These are phyloP conservation scores for Astrothelium macrocarpum DNA, from an alignment of 495 filamentous ascomycete genomes.

Conservation along the genomic window DNA sequence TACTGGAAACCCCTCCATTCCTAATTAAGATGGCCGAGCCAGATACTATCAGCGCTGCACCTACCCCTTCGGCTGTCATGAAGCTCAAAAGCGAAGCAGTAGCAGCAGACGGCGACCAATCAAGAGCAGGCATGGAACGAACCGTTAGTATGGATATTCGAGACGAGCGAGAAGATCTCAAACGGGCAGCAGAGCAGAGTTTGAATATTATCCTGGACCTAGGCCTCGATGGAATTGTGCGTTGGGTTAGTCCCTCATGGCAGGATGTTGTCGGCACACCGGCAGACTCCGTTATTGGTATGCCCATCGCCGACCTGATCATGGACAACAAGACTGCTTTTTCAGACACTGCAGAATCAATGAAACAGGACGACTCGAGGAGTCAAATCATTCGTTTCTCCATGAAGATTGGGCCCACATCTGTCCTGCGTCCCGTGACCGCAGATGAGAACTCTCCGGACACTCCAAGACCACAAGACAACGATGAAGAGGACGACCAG, in stretches of 20 bases:
- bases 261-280: conserved; percentile 77
- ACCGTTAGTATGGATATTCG: conserved; percentile 57
- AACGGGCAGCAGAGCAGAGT: conserved; percentile 90
- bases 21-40: conserved; percentile 6
- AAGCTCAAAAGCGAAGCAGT: conserved; percentile 47
- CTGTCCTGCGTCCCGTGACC: conserved; percentile 38
- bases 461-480: conserved; percentile 2
- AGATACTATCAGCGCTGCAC: conserved; percentile 11
- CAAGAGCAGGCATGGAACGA: conserved; percentile 44
- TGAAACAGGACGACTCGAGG: conserved; percentile 85
- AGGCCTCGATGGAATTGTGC: conserved; percentile 73
- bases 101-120: conserved; percentile 34
- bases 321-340: conserved; percentile 71
- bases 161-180: conserved; percentile 81
- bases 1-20: background rate
- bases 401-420: conserved; percentile 62
- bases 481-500: conserved; percentile 22
- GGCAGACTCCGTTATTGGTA: conserved; percentile 62
- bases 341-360: conserved; percentile 68
- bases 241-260: conserved; percentile 98
- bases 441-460: conserved; percentile 17
- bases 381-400: conserved; percentile 88
- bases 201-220: conserved; percentile 92
- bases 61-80: conserved; percentile 43
- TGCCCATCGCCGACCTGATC: conserved; percentile 69